Evolutionary conservation across 768 basidiomycete species (phyloP).

Genomic region (Trametes meyenii): DNA sequence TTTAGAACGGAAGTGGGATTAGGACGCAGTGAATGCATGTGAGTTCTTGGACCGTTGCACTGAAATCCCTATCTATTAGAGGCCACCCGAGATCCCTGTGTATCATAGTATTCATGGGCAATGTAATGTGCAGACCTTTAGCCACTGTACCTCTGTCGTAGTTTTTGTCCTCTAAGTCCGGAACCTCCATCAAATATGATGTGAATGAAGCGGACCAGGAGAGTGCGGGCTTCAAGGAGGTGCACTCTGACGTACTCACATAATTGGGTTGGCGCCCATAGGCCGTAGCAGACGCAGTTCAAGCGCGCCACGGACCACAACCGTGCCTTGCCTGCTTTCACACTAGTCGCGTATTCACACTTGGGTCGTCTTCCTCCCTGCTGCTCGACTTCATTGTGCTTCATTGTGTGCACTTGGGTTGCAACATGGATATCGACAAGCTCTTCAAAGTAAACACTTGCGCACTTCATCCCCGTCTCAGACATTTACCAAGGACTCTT

Average conservation of each 20-base stretch:
- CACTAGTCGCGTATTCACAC: no score
- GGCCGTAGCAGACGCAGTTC: neutral
- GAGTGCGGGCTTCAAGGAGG: no score
- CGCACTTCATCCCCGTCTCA: neutral
- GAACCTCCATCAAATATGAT: no score
- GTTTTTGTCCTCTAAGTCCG: no score
- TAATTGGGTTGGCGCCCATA: neutral
- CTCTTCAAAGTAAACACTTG: conserved; percentile 45
- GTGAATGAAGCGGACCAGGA: no score
- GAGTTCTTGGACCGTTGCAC: neutral
- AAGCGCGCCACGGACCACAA: neutral
- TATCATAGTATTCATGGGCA: neutral
- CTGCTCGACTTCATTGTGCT: neutral
- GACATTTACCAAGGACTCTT: neutral
- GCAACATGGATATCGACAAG: conserved; percentile 51
- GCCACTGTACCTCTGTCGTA: neutral
- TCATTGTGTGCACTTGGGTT: neutral
- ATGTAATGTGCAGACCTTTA: neutral
- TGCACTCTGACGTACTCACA: no score
- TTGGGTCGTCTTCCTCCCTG: neutral
- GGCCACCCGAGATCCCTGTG: neutral
- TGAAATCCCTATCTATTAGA: neutral
- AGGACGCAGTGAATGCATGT: neutral
- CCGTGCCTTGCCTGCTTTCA: neutral
- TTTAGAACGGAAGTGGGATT: neutral